phyloP scores from a whole-genome alignment of 371 early-diverging fungal species.

The Apophysomyces variabilis region DNA sequence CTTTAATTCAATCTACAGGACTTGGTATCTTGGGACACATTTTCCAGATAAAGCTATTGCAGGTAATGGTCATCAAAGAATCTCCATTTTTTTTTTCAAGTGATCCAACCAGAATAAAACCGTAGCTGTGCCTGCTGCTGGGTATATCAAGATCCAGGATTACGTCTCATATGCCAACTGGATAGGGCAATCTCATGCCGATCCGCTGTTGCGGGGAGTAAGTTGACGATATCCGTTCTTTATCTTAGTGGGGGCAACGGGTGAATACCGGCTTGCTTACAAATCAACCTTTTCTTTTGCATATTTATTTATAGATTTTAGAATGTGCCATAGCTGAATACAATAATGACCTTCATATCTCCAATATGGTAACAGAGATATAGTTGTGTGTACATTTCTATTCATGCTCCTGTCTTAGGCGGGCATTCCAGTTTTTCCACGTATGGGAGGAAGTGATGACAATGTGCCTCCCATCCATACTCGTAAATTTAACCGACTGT shows the following conservation, averaged over 20 bases:
- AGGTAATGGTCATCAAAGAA: conserved; percentile 31
- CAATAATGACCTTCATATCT: conserved; percentile 70
- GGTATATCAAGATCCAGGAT: conserved; percentile 71
- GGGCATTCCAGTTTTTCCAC: conserved; percentile 62
- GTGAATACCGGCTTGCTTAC: too few relatives aligned
- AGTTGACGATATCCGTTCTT: conserved; percentile 6
- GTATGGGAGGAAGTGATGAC: conserved; percentile 66
- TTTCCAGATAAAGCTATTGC: conserved; percentile 70
- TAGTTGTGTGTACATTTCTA: not conserved
- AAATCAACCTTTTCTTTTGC: too few relatives aligned
- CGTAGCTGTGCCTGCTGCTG: conserved; percentile 69
- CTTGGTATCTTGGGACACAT: conserved; percentile 72
- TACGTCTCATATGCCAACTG: conserved; percentile 69
- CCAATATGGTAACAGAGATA: conserved; percentile 57
- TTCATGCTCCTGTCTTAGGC: conserved; percentile 34
- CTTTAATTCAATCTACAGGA: conserved; percentile 9
- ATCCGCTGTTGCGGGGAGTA: conserved; percentile 66
- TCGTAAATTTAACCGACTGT: conserved; percentile 61
- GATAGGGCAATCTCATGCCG: conserved; percentile 62
- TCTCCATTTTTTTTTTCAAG: not conserved
- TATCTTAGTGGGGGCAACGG: too few relatives aligned
- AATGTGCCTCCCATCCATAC: conserved; percentile 77
- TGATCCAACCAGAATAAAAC: not conserved
- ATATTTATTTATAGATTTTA: conserved; percentile 44
- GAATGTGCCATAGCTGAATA: conserved; percentile 74